Percentiles rank a stretch among this genome's conserved stretches.
phyloP scores from a whole-genome alignment of 1,284 basidiomycete species.

The Tilletia walkeri region DNA sequence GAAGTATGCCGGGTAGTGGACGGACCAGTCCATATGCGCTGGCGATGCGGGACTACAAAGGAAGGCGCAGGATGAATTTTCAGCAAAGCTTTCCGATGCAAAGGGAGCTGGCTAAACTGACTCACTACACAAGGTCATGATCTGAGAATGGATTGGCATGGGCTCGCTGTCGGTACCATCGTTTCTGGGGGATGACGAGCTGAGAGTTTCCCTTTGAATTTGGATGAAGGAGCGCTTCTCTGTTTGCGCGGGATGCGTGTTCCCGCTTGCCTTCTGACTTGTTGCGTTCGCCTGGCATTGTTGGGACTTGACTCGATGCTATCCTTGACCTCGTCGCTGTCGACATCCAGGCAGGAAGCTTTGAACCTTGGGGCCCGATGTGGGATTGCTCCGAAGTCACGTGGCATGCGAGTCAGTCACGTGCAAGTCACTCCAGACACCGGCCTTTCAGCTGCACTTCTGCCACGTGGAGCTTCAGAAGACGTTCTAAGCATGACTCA shows the following conservation, averaged over 20 bases:
- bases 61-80: too few species aligned
- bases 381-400: too few species aligned
- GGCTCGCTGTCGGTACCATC: conserved; percentile 91
- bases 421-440: too few species aligned
- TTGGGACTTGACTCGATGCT: background rate
- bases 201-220: conserved; percentile 9
- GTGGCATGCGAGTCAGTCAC: too few species aligned
- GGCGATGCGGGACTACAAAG: conserved; percentile 69
- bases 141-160: conserved; percentile 99
- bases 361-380: too few species aligned
- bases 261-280: conserved; percentile 1
- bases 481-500: too few species aligned
- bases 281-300: background rate
- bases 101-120: background rate
- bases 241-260: background rate
- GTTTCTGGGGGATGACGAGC: conserved; percentile 67
- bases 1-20: conserved; percentile 76
- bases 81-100: too few species aligned
- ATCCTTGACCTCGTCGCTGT: background rate
- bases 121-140: conserved; percentile 78
- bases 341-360: background rate
- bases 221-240: conserved; percentile 8
- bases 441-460: too few species aligned
- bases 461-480: too few species aligned
- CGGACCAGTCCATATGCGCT: conserved; percentile 74